These are phyloP conservation scores for Metarhizium robertsii DNA, from an alignment of 2,329 filamentous ascomycete species.

Conservation along the genomic window DNA sequence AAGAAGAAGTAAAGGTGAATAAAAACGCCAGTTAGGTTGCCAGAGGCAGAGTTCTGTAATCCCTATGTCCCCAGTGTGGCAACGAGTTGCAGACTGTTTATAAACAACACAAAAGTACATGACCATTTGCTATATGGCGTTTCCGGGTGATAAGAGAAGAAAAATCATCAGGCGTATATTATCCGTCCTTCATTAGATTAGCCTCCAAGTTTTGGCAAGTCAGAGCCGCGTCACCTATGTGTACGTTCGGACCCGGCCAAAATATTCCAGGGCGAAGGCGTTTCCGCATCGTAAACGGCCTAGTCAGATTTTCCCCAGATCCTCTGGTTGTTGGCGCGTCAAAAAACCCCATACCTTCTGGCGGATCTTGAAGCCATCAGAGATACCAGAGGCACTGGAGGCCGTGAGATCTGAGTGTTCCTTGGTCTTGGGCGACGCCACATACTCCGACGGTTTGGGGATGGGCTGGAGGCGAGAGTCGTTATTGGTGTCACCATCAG, in stretches of 20 bases:
- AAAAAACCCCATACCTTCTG: slow-evolving; percentile 27
- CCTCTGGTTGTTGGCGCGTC: slow-evolving; percentile 11
- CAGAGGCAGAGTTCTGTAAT: slow-evolving; percentile 7
- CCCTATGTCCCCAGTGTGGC: slow-evolving; percentile 2
- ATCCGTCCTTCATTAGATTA: neutral
- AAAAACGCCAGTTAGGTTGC: slow-evolving; percentile 1
- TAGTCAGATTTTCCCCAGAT: slow-evolving; percentile 23
- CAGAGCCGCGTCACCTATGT: neutral
- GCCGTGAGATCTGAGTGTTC: too few species aligned
- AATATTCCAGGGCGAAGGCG: slow-evolving; percentile 13
- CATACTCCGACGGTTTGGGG: slow-evolving; percentile 29
- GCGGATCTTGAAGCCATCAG: slow-evolving; percentile 32
- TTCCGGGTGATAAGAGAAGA: neutral
- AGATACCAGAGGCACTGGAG: too few species aligned
- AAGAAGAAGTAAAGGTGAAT: neutral
- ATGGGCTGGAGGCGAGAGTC: slow-evolving; percentile 53
- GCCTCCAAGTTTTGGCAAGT: neutral
- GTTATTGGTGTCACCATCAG: slow-evolving; percentile 82
- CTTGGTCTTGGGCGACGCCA: slow-evolving; percentile 11
- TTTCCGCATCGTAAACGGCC: slow-evolving; percentile 26
- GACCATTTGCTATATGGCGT: neutral
- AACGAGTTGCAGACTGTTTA: neutral
- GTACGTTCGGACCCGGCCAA: too few species aligned
- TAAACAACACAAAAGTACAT: neutral
- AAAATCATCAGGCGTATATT: neutral